Base-by-base conservation (phyloP, 257 asterid genomes). In the Jacaranda mimosifolia region DNA sequence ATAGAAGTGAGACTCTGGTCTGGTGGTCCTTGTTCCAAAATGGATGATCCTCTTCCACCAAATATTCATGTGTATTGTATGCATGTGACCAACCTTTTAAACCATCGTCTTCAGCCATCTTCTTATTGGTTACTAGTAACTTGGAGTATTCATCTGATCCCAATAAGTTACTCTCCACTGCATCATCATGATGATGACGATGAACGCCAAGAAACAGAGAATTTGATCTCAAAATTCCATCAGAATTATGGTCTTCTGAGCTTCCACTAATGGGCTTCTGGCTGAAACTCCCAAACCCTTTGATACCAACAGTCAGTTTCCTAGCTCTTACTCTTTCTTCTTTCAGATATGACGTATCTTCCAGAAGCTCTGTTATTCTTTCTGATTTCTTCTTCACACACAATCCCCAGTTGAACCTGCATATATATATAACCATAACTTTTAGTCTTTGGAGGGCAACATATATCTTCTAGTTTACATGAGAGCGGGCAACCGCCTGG, bases 391-490 rank as follows among this genome's bases (percentile, higher is more conserved):
- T 85, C 72, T 80, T 78, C 69, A 91, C 90, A n/a, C 91, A 80
- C 77, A 32, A 56, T 80, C 98, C 97, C 97, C 98, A 93, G 72
- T 93, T 73, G 86, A 91, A 93, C 83, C 98, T 93, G 86, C 36
- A 63, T 55, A 13, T 38, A 77, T 26, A 26, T 26, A 26, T 26
- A 6, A 42, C 9, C 9, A 42, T 42, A 26, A 38, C 17, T 70
- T 53, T 52, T 55, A 10, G 12, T 45, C 51, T 45, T 45, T 10
- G 14, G 53, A n/a, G n/a, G 55, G n/a, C 14, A 0, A 48, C n/a
- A 11, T 48, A 5, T 3, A 11, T 48, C 11, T 12, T 48, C 12
- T 48, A 48, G 55, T 48, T 48, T 12, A 48, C 55, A 48, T 48
- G 15, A 48, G n/a, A n/a, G n/a, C n/a, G n/a, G n/a, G 32, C 32